These are phyloP conservation scores for Protomyces lactucae-debilis DNA, from an alignment of 1,139 yeast species.

Conservation along the genomic window DNA sequence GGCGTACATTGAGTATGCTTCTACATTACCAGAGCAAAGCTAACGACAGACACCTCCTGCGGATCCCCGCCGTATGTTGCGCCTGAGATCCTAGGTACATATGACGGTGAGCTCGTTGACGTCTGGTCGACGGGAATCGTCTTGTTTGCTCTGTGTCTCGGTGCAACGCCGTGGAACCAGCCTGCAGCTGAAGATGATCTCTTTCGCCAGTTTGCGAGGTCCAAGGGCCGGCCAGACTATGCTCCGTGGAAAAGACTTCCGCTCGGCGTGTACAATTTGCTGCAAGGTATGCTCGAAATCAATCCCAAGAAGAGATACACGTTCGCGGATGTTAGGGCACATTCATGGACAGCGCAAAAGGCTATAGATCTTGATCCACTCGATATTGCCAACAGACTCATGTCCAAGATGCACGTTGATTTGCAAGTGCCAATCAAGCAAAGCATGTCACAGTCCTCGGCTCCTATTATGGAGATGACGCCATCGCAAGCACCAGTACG, in stretches of 20 bases:
- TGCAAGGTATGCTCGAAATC: constrained; percentile 50
- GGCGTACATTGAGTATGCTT: constrained; percentile 27
- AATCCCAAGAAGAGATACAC: constrained; percentile 45
- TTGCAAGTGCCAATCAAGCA: constrained; percentile 2
- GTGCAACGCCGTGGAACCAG: constrained; percentile 64
- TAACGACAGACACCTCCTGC: constrained; percentile 37
- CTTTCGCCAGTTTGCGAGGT: constrained; percentile 49
- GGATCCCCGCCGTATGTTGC: constrained; percentile 73
- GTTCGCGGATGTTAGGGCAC: constrained; percentile 44
- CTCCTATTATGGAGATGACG: constrained; percentile 32
- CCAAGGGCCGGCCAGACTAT: constrained; percentile 45
- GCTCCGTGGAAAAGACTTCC: constrained; percentile 53
- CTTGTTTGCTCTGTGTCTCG: constrained; percentile 54
- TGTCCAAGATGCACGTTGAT: constrained; percentile 41
- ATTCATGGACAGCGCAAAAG: constrained; percentile 53
- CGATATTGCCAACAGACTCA: constrained; percentile 49
- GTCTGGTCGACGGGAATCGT: constrained; percentile 65
- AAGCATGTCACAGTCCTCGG: neutral
- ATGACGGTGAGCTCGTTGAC: constrained; percentile 52
- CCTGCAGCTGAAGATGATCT: constrained; percentile 42
- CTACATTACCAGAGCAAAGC: neutral
- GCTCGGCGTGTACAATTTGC: constrained; percentile 47
- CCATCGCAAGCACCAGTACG: constrained; percentile 3
- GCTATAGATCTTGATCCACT: constrained; percentile 44
- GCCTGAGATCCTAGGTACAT: constrained; percentile 49